These are phyloP conservation scores for Russula emetica DNA, from an alignment of 768 basidiomycete genomes.

Conservation along the genomic window DNA sequence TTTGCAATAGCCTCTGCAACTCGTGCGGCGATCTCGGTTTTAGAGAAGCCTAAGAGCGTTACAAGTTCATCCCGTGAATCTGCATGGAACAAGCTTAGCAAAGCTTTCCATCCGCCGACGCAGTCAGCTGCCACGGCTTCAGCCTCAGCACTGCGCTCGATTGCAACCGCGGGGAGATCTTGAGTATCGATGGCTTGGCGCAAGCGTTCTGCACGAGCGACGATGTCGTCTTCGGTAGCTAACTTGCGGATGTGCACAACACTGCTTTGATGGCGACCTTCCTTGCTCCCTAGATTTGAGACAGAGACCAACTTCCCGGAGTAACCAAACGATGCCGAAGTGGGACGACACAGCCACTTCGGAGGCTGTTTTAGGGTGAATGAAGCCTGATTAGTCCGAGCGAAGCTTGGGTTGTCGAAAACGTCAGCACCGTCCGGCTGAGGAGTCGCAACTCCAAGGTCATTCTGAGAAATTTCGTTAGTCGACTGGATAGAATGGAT, in stretches of 20 bases:
- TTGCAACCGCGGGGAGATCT: slow-evolving; percentile 62
- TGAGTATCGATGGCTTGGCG: slow-evolving; percentile 57
- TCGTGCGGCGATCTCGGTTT: slow-evolving; percentile 71
- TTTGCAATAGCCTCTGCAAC: slow-evolving; percentile 80
- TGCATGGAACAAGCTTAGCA: slow-evolving; percentile 83
- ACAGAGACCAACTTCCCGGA: slow-evolving; percentile 83
- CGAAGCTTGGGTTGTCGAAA: slow-evolving; percentile 63
- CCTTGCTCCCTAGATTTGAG: slow-evolving; percentile 63
- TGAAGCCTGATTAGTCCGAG: slow-evolving; percentile 49
- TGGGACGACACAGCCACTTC: slow-evolving; percentile 89
- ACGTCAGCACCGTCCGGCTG: slow-evolving; percentile 65
- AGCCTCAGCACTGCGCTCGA: slow-evolving; percentile 36
- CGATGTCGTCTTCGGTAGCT: slow-evolving; percentile 68
- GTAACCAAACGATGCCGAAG: slow-evolving; percentile 81
- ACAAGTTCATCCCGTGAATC: slow-evolving; percentile 89
- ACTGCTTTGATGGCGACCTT: slow-evolving; percentile 79
- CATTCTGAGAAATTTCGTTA: slow-evolving; percentile 41
- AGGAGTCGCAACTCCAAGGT: slow-evolving; percentile 41
- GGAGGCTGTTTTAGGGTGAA: slow-evolving; percentile 92
- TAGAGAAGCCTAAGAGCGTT: slow-evolving; percentile 87
- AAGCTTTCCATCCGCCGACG: slow-evolving; percentile 75
- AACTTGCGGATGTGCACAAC: slow-evolving; percentile 76
- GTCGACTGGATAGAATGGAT: slow-evolving; percentile 93
- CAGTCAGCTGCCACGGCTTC: slow-evolving; percentile 35
- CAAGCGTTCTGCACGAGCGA: slow-evolving; percentile 68